Percentiles rank a stretch among this genome's conserved stretches.
Evolutionary conservation across 805 yeast species (phyloP).

Genomic region (Ogataea pini): DNA sequence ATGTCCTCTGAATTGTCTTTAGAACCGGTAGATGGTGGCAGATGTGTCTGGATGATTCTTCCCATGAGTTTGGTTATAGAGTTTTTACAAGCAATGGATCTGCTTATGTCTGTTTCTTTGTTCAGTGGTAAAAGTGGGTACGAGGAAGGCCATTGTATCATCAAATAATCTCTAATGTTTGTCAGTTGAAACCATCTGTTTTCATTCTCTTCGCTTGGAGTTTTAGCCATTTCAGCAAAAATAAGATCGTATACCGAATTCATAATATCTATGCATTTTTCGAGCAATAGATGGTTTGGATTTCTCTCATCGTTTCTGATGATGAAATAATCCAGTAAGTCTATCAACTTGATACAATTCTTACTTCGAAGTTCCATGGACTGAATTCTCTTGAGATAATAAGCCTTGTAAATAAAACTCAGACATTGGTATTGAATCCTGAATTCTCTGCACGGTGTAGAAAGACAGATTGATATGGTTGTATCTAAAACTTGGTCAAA

Average conservation of each 20-base stretch:
- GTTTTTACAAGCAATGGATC: conserved; percentile 60
- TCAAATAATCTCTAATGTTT: conserved; percentile 56
- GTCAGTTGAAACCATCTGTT: conserved; percentile 56
- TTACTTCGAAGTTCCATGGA: conserved; percentile 24
- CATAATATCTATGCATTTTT: conserved; percentile 37
- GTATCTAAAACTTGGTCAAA: conserved; percentile 25
- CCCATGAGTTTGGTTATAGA: conserved; percentile 73
- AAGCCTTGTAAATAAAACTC: conserved; percentile 30
- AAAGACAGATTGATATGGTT: conserved; percentile 24
- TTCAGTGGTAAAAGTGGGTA: conserved; percentile 54
- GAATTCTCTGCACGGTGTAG: conserved; percentile 16
- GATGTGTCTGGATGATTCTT: conserved; percentile 55
- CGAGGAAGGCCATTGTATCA: conserved; percentile 59
- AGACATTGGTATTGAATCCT: conserved; percentile 26
- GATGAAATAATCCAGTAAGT: conserved; percentile 26
- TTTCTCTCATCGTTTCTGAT: conserved; percentile 22
- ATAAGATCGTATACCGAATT: conserved; percentile 45
- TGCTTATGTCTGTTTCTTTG: conserved; percentile 49
- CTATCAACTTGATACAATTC: conserved; percentile 24
- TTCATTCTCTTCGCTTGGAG: conserved; percentile 45
- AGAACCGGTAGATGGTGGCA: conserved; percentile 29
- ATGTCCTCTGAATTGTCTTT: conserved; percentile 33
- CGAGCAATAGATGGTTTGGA: conserved; percentile 24
- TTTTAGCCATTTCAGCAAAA: conserved; percentile 47
- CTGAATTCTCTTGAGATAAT: conserved; percentile 22